phyloP scores from a whole-genome alignment of 2,329 filamentous ascomycete genomes.

The Nakataea oryzae region DNA sequence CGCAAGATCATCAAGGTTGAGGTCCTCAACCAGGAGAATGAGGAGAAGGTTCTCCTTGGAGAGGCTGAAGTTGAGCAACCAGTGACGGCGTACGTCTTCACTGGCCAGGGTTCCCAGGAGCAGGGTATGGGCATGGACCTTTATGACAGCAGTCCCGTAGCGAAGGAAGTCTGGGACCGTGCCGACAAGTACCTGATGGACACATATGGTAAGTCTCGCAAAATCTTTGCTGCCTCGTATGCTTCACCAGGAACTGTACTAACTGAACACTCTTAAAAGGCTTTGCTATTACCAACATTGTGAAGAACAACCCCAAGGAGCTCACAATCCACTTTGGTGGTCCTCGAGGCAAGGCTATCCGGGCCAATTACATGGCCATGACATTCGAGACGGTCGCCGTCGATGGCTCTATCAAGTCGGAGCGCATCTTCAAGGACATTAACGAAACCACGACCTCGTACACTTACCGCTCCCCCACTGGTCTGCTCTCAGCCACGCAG shows the following conservation, averaged over 20 bases:
- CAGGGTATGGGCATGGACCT: constrained; percentile 99
- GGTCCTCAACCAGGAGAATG: constrained; percentile 87
- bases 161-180: constrained; percentile 94
- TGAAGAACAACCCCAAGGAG: constrained; percentile 99
- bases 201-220: constrained; percentile 69
- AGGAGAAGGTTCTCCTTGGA: constrained; percentile 90
- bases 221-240: not conserved
- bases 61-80: constrained; percentile 98
- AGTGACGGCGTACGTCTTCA: constrained; percentile 94
- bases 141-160: constrained; percentile 85
- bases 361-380: constrained; percentile 99
- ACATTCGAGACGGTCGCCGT: constrained; percentile 95
- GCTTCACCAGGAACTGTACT: not conserved
- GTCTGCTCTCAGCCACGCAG: constrained; percentile 90
- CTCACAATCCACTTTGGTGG: constrained; percentile 97
- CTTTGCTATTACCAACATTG: constrained; percentile 96
- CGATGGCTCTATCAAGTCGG: constrained; percentile 90
- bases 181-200: constrained; percentile 97
- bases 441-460: constrained; percentile 87
- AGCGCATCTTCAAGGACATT: constrained; percentile 99
- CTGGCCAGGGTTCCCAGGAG: constrained; percentile 95
- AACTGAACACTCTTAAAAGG: constrained; percentile 33
- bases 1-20: constrained; percentile 99
- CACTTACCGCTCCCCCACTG: constrained; percentile 91
- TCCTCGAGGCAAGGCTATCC: constrained; percentile 90